Conservation (phyloP, 495 filamentous ascomycete genomes). For the Aspergillus sclerotioniger region DNA sequence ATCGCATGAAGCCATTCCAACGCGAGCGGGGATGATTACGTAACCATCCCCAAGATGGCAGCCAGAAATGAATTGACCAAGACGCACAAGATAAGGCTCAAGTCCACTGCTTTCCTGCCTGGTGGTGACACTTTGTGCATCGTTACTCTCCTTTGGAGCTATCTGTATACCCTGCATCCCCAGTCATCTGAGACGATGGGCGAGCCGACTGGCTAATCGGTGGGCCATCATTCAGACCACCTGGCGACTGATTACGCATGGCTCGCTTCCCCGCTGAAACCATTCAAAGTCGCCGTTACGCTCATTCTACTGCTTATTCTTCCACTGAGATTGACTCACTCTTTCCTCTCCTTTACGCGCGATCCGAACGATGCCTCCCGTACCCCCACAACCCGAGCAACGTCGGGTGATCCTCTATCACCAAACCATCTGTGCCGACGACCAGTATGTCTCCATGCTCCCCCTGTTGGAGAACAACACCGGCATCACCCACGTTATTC, state of each 20-base stretch:
- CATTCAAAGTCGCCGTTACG: neutral
- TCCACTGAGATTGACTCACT: neutral
- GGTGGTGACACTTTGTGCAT: neutral
- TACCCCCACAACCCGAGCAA: conserved; percentile 25
- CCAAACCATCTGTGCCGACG: conserved; percentile 60
- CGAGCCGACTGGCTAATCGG: neutral
- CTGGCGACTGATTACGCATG: neutral
- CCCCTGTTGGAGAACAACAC: conserved; percentile 61
- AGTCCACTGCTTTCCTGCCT: neutral
- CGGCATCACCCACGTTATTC: conserved; percentile 70
- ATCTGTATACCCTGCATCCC: neutral
- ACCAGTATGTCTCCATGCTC: conserved; percentile 64
- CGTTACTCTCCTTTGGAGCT: neutral
- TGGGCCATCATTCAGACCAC: neutral
- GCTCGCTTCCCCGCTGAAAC: neutral
- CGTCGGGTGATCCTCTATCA: conserved; percentile 66
- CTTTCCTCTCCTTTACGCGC: neutral
- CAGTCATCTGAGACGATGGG: neutral
- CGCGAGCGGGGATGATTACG: too few species aligned
- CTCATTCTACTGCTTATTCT: neutral
- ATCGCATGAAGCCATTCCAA: too few species aligned
- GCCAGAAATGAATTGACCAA: too few species aligned
- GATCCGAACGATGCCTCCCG: conserved; percentile 31
- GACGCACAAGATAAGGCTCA: too few species aligned
- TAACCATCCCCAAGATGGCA: too few species aligned